Conservation (phyloP, 176 grass and related monocot species). For the Phoenix roebelenii region DNA sequence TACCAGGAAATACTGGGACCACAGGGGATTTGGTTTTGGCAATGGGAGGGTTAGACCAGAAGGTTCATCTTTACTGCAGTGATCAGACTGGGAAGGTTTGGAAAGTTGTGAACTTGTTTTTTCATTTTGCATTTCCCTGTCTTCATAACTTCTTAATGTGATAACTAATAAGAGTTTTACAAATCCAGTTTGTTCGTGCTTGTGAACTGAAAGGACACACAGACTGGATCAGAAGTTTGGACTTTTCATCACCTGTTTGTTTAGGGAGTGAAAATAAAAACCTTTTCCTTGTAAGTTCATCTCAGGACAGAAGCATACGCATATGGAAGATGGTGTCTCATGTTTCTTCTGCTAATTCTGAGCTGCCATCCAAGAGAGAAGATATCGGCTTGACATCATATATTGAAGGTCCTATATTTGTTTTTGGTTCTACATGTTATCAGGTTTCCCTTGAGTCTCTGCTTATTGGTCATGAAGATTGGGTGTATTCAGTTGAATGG, state of each 20-base stretch:
- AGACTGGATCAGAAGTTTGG: conserved; percentile 96
- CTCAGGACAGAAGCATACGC: conserved; percentile 90
- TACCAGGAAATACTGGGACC: conserved; percentile 28
- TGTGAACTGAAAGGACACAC: conserved; percentile 96
- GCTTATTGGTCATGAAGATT: conserved; percentile 88
- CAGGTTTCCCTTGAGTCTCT: conserved; percentile 86
- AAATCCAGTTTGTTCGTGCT: conserved; percentile 50
- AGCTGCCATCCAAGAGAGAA: conserved; percentile 31
- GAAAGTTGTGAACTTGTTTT: not conserved
- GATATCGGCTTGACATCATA: conserved; percentile 69
- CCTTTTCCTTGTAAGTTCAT: conserved; percentile 86
- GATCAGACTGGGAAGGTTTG: conserved; percentile 63
- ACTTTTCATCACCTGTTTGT: conserved; percentile 71
- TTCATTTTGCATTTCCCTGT: not conserved
- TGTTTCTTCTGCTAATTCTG: conserved; percentile 23
- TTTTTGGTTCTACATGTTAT: conserved; percentile 38
- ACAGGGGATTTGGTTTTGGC: conserved; percentile 55
- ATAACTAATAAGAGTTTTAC: conserved; percentile 15
- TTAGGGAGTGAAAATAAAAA: conserved; percentile 34
- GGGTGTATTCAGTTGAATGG: conserved; percentile 96
- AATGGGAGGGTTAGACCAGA: conserved; percentile 91
- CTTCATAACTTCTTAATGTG: conserved; percentile 1
- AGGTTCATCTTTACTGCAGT: conserved; percentile 77
- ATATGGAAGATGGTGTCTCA: conserved; percentile 80
- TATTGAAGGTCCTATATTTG: conserved; percentile 84